Evolutionary conservation across 495 filamentous ascomycete species (phyloP).

Genomic region (Daldinia bambusicola): DNA sequence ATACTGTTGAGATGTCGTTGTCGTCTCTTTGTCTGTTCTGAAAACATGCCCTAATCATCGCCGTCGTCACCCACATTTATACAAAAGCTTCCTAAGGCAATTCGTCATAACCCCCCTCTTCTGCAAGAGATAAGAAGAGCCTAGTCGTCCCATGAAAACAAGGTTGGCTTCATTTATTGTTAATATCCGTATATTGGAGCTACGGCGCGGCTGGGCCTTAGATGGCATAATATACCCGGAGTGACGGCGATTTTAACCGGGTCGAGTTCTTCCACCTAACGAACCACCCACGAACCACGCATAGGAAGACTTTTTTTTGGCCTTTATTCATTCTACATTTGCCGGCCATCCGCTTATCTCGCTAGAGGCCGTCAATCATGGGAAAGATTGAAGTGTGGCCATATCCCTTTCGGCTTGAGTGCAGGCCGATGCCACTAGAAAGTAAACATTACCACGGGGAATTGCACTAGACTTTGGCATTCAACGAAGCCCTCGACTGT

Average conservation of each 20-base stretch:
- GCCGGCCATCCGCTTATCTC: conserved; percentile 33
- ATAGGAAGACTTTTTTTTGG: conserved; percentile 24
- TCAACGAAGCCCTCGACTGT: not conserved
- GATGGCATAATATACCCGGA: conserved; percentile 47
- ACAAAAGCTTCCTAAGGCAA: conserved; percentile 23
- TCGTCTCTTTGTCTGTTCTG: conserved; percentile 19
- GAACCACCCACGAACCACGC: conserved; percentile 40
- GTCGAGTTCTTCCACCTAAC: conserved; percentile 43
- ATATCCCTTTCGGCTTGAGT: conserved; percentile 15
- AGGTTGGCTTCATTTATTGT: conserved; percentile 46
- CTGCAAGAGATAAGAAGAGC: conserved; percentile 43
- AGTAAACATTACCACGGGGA: not conserved
- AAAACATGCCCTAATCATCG: conserved; percentile 37
- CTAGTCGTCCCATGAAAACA: conserved; percentile 35
- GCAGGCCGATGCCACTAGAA: not conserved
- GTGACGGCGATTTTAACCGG: conserved; percentile 46
- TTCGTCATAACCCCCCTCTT: conserved; percentile 29
- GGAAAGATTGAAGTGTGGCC: conserved; percentile 15
- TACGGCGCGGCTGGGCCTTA: conserved; percentile 39
- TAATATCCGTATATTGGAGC: conserved; percentile 48
- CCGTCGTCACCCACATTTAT: conserved; percentile 35
- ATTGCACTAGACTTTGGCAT: conserved; percentile 2
- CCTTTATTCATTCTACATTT: conserved; percentile 16
- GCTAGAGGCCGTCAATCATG: conserved; percentile 13
- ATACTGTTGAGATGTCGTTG: not conserved